A percentile compares a stretch with the other conserved stretches of the same genome.
Evolutionary conservation across 2,329 filamentous ascomycete species (phyloP).

Genomic region (Curvularia verruculosa): DNA sequence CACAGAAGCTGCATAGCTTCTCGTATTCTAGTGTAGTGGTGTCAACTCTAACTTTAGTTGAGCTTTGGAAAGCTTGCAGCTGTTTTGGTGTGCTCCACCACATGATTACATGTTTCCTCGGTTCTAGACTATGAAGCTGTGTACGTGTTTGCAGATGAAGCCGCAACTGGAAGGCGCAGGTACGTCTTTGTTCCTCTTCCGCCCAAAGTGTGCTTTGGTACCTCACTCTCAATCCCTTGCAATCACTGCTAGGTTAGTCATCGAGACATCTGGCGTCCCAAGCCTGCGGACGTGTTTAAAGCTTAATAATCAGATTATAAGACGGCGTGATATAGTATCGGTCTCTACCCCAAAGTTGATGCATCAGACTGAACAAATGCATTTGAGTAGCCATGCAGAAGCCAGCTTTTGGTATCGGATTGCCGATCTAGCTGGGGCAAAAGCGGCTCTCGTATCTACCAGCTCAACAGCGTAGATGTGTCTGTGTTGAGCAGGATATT

Average conservation of each 20-base stretch:
- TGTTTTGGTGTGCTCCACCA: not conserved
- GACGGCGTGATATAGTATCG: not conserved
- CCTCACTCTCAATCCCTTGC: not conserved
- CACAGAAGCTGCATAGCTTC: not conserved
- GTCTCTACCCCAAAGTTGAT: not conserved
- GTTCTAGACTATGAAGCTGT: not conserved
- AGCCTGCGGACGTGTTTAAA: not conserved
- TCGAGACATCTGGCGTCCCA: not conserved
- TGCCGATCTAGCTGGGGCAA: not conserved
- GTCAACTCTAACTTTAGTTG: not conserved
- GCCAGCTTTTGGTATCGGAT: not conserved
- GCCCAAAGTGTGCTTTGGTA: not conserved
- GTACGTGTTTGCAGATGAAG: not conserved
- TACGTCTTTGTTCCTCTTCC: not conserved
- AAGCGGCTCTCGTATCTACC: not conserved
- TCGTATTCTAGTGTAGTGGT: not conserved
- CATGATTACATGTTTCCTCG: not conserved
- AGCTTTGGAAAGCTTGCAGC: not conserved
- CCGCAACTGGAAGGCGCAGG: not conserved
- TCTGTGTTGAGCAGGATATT: constrained; percentile 2
- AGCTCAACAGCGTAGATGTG: not conserved
- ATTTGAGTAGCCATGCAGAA: not conserved
- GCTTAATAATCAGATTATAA: not conserved
- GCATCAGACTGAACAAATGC: not conserved
- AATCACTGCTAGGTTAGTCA: not conserved